These are phyloP conservation scores for Dryas alaskensis DNA, from an alignment of 306 rosid species.

Conservation along the genomic window DNA sequence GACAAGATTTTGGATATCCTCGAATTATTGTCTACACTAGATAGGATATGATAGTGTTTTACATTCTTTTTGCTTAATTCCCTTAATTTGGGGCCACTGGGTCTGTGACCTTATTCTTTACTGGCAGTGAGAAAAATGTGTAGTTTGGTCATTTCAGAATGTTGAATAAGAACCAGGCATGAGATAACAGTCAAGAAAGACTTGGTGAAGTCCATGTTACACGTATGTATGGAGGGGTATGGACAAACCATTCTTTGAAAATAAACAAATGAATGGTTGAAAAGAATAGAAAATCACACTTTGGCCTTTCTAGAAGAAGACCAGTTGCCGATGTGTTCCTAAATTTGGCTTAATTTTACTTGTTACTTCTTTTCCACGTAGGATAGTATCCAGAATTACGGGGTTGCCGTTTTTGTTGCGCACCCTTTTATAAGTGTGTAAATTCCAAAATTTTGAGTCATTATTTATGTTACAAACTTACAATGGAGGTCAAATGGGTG, in stretches of 20 bases:
- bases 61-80: not conserved
- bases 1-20: not conserved
- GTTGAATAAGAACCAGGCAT: not conserved
- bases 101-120: too few relatives aligned
- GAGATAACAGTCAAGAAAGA: not conserved
- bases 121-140: not conserved
- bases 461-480: too few relatives aligned
- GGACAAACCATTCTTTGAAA: not conserved
- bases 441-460: too few relatives aligned
- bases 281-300: too few relatives aligned
- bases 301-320: not conserved
- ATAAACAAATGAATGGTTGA: not conserved
- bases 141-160: not conserved
- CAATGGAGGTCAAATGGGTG: too few relatives aligned
- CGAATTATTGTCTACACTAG: not conserved
- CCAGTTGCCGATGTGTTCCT: not conserved
- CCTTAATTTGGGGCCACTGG: not conserved
- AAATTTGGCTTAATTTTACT: too few relatives aligned
- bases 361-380: too few relatives aligned
- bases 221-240: too few relatives aligned
- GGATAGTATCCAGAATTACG: too few relatives aligned
- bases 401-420: too few relatives aligned
- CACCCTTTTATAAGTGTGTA: too few relatives aligned
- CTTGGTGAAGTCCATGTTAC: not conserved
- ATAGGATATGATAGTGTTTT: slow-evolving; percentile 3